Evolutionary conservation across 106 monocot species (phyloP), one percentile per base, ranked within the genome.

Genomic region (Gastrodia elata): DNA sequence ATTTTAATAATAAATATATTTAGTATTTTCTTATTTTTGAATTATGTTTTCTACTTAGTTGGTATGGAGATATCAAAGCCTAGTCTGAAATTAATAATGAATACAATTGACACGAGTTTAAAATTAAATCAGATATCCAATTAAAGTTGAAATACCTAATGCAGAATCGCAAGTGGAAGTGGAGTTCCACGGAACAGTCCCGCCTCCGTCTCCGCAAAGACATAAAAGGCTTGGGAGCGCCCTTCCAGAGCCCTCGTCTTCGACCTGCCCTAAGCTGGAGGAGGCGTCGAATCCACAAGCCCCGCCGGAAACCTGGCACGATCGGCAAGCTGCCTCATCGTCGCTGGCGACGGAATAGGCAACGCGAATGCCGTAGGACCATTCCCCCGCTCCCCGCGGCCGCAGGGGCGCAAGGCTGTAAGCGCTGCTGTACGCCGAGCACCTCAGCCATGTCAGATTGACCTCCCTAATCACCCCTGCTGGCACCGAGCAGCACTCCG

Each of bases 361-460:
- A 0, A 84, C 80, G 0, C 89, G 75, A 2, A 95, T 89, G 58
- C 94, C 94, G 58, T 92, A 95, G 0, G 82, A 74, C 94, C 94
- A 95, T 2, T 46, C 82, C n/a, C 76, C 76, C 0, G 89, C 85
- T 0, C 85, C 87, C 6, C 44, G 52, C 34, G 68, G 35, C 58
- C 85, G 75, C 70, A 95, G 27, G 27, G 95, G 92, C 55, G 89
- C 95, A 4, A 89, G 49, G 33, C 68, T 83, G 61, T 95, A 95
- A 13, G 87, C 95, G n/a, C 95, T 92, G 77, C 87, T 95, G 76
- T 95, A 95, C 43, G 92, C 95, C 43, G 85, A 76, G 44, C 95
- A 95, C 37, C 80, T 77, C 26, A 94, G 68, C 43, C 75, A 80
- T n/a, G 73, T 94, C 58, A 82, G 44, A 77, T 94, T 94, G 35